phyloP scores from a whole-genome alignment of 1,284 basidiomycete species.

The Cerrena zonata region DNA sequence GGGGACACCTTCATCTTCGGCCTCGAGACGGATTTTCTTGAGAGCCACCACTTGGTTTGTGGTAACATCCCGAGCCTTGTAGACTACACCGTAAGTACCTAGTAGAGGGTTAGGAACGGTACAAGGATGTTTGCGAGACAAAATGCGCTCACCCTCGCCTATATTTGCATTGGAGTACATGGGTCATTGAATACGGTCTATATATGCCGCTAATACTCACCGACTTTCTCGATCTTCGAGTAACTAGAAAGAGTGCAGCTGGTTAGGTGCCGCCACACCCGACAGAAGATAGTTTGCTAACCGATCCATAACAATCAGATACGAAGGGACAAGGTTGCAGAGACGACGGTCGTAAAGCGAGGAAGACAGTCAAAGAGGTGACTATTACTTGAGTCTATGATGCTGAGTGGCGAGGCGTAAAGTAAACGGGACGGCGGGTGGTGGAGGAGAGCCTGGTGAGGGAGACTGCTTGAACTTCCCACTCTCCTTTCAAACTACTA shows the following conservation, averaged over 20 bases:
- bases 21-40: constrained; percentile 98
- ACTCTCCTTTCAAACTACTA: neutral
- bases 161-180: constrained; percentile 4
- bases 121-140: neutral
- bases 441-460: neutral
- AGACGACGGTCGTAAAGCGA: neutral
- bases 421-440: neutral
- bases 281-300: constrained; percentile 6
- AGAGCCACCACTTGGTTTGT: constrained; percentile 81
- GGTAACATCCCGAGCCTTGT: constrained; percentile 78
- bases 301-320: constrained; percentile 14
- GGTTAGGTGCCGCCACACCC: constrained; percentile 13
- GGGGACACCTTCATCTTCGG: constrained; percentile 96
- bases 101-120: neutral
- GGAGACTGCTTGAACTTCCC: neutral
- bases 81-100: constrained; percentile 99
- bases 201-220: constrained; percentile 19
- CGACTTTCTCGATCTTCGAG: constrained; percentile 37
- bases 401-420: neutral
- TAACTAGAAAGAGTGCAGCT: constrained; percentile 21
- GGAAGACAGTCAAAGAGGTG: neutral
- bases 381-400: constrained; percentile 2
- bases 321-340: neutral
- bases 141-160: constrained; percentile 7
- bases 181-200: constrained; percentile 1